A percentile compares a stretch with the other conserved stretches of the same genome.
Conservation (phyloP, 176 grass and related monocot genomes). For the Aechmea fasciata region DNA sequence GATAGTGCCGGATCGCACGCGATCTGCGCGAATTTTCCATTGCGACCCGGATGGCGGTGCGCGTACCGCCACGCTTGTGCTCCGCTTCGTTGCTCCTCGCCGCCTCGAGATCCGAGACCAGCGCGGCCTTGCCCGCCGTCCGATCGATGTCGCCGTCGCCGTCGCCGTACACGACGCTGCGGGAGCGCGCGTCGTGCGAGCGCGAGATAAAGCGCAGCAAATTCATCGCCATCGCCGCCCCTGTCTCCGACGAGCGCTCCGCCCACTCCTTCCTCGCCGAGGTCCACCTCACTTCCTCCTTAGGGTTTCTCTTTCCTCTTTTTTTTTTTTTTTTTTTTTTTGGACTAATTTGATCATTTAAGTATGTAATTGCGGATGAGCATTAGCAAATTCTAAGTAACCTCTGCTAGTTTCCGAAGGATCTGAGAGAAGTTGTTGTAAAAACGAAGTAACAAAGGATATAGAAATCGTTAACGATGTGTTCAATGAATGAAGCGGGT, state of each 20-base stretch:
- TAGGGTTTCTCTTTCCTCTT: background rate
- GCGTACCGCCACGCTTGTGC: slow-evolving; percentile 24
- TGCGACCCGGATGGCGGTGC: slow-evolving; percentile 22
- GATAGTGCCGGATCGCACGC: too few species aligned
- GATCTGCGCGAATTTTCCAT: too few species aligned
- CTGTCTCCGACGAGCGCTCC: slow-evolving; percentile 44
- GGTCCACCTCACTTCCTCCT: slow-evolving; percentile 9
- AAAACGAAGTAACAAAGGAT: too few species aligned
- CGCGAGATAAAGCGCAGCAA: slow-evolving; percentile 64
- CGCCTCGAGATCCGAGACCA: slow-evolving; percentile 9
- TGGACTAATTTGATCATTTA: background rate
- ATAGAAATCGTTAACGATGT: too few species aligned
- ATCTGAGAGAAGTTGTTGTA: too few species aligned
- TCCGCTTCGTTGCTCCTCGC: slow-evolving; percentile 22
- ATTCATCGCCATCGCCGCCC: slow-evolving; percentile 55
- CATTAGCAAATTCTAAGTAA: background rate
- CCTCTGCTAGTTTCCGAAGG: too few species aligned
- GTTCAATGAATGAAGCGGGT: too few species aligned
- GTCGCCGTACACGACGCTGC: slow-evolving; percentile 42
- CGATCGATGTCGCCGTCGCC: slow-evolving; percentile 32
- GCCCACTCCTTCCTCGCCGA: slow-evolving; percentile 54
- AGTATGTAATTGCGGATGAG: background rate
- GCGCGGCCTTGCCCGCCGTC: background rate
- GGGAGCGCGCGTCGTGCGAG: slow-evolving; percentile 39
- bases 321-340: background rate